Evolutionary conservation across 1,139 yeast genomes (phyloP), one percentile per base, ranked within the genome.

Genomic region (Pneumocystis wakefieldiae): DNA sequence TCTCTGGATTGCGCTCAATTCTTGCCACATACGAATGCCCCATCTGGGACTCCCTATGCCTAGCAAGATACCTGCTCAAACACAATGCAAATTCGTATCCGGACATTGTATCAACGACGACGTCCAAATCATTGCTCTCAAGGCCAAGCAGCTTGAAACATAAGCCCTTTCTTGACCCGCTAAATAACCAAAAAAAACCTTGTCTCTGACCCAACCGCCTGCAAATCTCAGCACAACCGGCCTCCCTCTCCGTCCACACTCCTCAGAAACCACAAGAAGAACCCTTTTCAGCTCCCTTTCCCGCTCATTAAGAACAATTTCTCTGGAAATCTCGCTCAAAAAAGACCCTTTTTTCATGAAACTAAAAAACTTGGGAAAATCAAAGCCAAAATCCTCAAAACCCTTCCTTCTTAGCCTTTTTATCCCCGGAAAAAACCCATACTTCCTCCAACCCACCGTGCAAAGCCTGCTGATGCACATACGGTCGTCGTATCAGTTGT

Each of bases 151-250:
- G 76, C 75, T 64, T 29, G 2, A 41, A 17, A 19, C 12, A n/a
- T 15, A 19, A 32, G 35, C 29, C 17, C 7, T 10, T 28, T 17
- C 8, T 10, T 29, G 12, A 6, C 2, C n/a, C 19, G 8, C 2
- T 29, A 10, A 19, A 32, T 29, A 3, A n/a, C 24, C 24, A 2
- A 29, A 39, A 62, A 19, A 17, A 42, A 66, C 67, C 66, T 92
- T 92, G 73, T 92, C 99, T 70, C 99, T 80, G 5, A 92, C 99
- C 99, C 99, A 92, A 0, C 99, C 99, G 39, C 99, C 99, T 0
- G 97, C 91, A 69, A 92, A 87, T 67, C 99, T 75, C 28, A 91
- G 78, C 39, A 35, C 48, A 6, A 63, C 62, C 2, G 55, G 55
- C 4, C 28, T 14, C 24, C 55, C 55, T 24, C n/a, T 24, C 3